Conservation (phyloP, 257 asterid genomes). For the Solanum clarkiae region DNA sequence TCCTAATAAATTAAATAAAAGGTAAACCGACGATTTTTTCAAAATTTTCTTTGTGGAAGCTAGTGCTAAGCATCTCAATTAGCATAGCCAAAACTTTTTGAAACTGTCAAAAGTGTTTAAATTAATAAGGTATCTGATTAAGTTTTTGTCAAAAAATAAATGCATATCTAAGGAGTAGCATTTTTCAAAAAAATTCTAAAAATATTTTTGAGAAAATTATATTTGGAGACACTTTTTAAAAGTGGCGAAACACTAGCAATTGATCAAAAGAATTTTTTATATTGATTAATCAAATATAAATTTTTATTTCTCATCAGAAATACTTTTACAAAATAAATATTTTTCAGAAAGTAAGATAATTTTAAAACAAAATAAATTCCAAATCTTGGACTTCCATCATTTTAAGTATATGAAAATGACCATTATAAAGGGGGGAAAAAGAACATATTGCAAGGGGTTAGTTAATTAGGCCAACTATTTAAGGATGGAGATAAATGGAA, state of each 20-base stretch:
- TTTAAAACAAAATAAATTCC: not conserved
- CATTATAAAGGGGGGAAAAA: not conserved
- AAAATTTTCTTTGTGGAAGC: not conserved
- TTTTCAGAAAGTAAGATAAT: not conserved
- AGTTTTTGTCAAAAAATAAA: no score
- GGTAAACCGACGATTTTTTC: no score
- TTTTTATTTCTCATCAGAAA: not conserved
- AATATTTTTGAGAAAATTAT: no score
- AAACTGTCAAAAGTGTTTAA: no score
- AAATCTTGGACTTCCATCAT: not conserved
- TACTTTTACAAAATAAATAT: not conserved
- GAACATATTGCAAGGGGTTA: not conserved
- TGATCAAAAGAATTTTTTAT: not conserved
- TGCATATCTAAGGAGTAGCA: no score
- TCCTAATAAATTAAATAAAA: no score
- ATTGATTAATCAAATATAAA: not conserved
- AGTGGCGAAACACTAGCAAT: not conserved
- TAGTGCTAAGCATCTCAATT: not conserved
- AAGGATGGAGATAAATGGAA: not conserved
- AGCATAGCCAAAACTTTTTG: no score
- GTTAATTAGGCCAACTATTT: not conserved
- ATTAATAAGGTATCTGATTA: no score
- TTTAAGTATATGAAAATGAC: not conserved
- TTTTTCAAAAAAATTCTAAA: no score
- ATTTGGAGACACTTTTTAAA: no score